These are phyloP conservation scores for Medicago arabica DNA, from an alignment of 306 rosid species.

Conservation along the genomic window DNA sequence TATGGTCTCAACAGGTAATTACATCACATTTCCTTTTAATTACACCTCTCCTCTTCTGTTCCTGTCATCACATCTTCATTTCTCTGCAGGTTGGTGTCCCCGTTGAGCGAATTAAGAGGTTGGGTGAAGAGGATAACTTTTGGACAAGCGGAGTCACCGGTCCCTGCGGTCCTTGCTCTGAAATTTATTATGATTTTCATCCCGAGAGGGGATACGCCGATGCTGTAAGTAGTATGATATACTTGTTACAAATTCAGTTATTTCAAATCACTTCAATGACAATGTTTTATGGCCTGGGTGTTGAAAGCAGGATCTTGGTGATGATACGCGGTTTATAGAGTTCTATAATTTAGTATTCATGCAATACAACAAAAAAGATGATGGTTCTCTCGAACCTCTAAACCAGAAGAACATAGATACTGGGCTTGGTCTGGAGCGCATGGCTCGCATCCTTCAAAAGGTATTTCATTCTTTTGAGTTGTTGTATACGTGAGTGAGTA, in stretches of 20 bases:
- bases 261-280: constrained; percentile 31
- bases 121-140: constrained; percentile 95
- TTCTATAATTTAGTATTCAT: constrained; percentile 94
- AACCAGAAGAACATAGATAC: constrained; percentile 94
- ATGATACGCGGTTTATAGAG: constrained; percentile 87
- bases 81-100: constrained; percentile 84
- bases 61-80: background rate
- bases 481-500: constrained; percentile 19
- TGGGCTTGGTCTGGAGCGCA: constrained; percentile 93
- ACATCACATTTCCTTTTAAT: background rate
- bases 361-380: constrained; percentile 92
- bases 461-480: constrained; percentile 48
- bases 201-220: constrained; percentile 76
- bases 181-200: constrained; percentile 91
- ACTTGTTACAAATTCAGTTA: constrained; percentile 21
- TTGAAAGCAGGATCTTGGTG: constrained; percentile 79
- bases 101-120: constrained; percentile 75
- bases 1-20: constrained; percentile 82
- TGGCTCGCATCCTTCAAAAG: constrained; percentile 96
- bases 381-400: constrained; percentile 85
- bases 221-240: constrained; percentile 53
- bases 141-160: constrained; percentile 94
- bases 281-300: constrained; percentile 28
- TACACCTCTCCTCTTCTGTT: background rate
- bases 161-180: constrained; percentile 99